Conservation (phyloP, 139 green algal species). For the Klebsormidium nitens region DNA sequence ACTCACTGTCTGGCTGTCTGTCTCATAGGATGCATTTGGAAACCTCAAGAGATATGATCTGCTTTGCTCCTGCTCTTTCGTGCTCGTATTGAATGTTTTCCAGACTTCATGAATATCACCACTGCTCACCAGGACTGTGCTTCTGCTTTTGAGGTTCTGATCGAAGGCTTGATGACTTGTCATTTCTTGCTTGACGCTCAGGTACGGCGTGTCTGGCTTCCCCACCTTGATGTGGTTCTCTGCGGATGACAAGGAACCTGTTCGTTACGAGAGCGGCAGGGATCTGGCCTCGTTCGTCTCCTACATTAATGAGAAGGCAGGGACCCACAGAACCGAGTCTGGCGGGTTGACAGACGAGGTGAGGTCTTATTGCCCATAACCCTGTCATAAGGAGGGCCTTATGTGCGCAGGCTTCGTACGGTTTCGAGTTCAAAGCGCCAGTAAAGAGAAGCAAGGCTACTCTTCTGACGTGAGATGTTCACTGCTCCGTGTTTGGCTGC, state of each 20-base stretch:
- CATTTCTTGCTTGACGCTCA: background rate
- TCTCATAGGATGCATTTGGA: too few relatives aligned
- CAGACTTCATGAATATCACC: too few relatives aligned
- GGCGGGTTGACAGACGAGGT: constrained; percentile 1
- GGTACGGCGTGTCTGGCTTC: constrained; percentile 11
- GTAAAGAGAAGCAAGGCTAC: background rate
- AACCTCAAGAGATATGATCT: too few relatives aligned
- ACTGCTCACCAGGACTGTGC: too few relatives aligned
- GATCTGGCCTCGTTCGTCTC: background rate
- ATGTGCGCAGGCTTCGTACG: background rate
- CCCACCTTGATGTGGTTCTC: constrained; percentile 14
- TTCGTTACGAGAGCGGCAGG: constrained; percentile 4
- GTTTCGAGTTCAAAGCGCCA: background rate
- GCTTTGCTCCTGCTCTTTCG: too few relatives aligned
- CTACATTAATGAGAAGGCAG: constrained; percentile 11
- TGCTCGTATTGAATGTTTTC: too few relatives aligned
- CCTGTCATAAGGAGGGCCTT: background rate
- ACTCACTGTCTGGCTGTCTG: too few relatives aligned
- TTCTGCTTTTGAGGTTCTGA: too few relatives aligned
- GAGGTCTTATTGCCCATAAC: background rate
- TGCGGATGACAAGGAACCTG: constrained; percentile 7
- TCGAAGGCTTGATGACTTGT: too few relatives aligned
- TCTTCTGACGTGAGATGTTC: background rate
- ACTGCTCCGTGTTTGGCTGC: background rate
- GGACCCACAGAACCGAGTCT: background rate